These are phyloP conservation scores for Paracoccidioides lutzii DNA, from an alignment of 2,329 filamentous ascomycete genomes.

Conservation along the genomic window DNA sequence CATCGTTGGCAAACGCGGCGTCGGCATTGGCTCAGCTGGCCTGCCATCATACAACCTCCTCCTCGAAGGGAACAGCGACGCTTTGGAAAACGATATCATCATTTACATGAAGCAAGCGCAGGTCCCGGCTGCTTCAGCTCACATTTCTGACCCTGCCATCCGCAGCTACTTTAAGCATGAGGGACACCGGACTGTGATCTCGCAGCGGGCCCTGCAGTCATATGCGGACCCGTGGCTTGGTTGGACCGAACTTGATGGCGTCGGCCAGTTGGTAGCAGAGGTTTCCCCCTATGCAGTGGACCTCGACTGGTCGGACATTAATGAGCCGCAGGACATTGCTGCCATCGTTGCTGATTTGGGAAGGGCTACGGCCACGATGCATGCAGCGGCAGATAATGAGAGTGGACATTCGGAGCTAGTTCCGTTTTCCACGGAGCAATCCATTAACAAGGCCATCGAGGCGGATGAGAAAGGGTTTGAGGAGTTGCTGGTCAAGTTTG, in stretches of 20 bases:
- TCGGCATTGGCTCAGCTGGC: conserved; percentile 12
- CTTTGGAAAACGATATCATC: conserved; percentile 12
- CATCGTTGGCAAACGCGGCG: conserved; percentile 11
- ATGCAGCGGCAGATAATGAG: conserved; percentile 11
- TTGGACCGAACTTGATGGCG: conserved; percentile 13
- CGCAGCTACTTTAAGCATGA: conserved; percentile 10
- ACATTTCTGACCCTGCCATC: conserved; percentile 8
- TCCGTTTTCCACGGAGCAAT: conserved; percentile 11
- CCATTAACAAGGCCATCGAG: conserved; percentile 8
- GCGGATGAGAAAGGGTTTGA: conserved; percentile 6
- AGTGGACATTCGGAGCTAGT: conserved; percentile 10
- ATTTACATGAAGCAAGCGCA: conserved; percentile 13
- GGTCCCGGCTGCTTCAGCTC: conserved; percentile 6
- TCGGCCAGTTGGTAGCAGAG: conserved; percentile 13
- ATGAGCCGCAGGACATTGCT: conserved; percentile 9
- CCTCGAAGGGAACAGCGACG: conserved; percentile 11
- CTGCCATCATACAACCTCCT: conserved; percentile 13
- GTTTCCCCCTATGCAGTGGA: conserved; percentile 14
- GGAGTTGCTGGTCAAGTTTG: conserved; percentile 9
- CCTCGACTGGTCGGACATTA: conserved; percentile 13
- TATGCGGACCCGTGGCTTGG: conserved; percentile 13
- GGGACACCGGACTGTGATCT: conserved; percentile 13
- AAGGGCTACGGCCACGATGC: conserved; percentile 13
- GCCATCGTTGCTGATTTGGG: conserved; percentile 10
- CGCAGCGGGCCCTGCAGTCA: conserved; percentile 12